Percentiles rank a stretch among this genome's conserved stretches.
phyloP scores from a whole-genome alignment of 768 basidiomycete genomes.

The Hydnum rufescens region DNA sequence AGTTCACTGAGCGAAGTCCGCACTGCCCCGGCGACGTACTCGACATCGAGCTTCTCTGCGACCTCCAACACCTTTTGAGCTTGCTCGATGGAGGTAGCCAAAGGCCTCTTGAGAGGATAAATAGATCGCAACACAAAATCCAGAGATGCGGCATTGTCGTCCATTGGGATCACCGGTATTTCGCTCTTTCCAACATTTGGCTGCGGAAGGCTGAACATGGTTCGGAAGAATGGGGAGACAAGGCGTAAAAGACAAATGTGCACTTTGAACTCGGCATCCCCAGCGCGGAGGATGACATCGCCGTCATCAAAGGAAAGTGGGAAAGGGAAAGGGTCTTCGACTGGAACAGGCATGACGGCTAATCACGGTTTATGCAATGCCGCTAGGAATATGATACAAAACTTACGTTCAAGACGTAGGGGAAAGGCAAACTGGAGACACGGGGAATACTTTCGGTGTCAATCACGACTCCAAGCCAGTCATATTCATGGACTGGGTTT shows the following conservation, averaged over 20 bases:
- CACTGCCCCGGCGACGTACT: not conserved
- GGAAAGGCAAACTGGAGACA: too few species aligned
- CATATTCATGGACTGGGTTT: too few species aligned
- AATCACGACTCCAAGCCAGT: too few species aligned
- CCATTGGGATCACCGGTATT: not conserved
- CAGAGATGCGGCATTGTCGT: not conserved
- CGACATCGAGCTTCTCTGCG: not conserved
- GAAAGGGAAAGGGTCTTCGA: too few species aligned
- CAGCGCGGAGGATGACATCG: not conserved
- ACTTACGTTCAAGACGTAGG: too few species aligned
- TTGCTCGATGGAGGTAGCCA: not conserved
- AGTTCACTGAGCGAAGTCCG: not conserved
- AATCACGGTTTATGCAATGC: too few species aligned
- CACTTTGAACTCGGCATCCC: not conserved
- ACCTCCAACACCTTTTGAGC: not conserved
- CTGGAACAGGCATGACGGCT: too few species aligned
- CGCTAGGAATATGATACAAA: too few species aligned
- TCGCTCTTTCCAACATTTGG: not conserved
- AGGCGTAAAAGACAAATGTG: not conserved
- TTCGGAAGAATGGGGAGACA: not conserved
- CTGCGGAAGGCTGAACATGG: not conserved
- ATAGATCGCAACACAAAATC: not conserved
- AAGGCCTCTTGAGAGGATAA: not conserved
- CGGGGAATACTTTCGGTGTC: too few species aligned
- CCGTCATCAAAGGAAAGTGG: constrained; percentile 1